These are phyloP conservation scores for Venturia nashicola DNA, from an alignment of 2,329 filamentous ascomycete genomes.

Conservation along the genomic window DNA sequence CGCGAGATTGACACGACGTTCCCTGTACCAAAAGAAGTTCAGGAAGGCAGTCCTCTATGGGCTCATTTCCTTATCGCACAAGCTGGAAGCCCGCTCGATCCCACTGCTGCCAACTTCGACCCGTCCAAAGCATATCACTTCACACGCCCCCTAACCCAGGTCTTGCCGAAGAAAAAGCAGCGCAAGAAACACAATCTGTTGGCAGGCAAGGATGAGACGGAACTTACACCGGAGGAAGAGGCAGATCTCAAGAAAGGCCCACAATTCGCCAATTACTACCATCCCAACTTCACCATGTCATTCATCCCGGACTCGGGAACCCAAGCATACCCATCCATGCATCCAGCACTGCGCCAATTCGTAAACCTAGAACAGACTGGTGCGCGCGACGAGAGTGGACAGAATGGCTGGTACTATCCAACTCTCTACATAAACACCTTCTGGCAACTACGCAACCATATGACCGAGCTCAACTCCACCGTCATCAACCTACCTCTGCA, in stretches of 20 bases:
- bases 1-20: slow-evolving; percentile 68
- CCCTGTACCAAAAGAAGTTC: slow-evolving; percentile 62
- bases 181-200: slow-evolving; percentile 81
- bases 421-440: slow-evolving; percentile 90
- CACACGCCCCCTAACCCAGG: slow-evolving; percentile 73
- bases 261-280: slow-evolving; percentile 77
- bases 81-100: slow-evolving; percentile 64
- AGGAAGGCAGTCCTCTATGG: slow-evolving; percentile 88
- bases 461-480: slow-evolving; percentile 84
- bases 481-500: slow-evolving; percentile 71
- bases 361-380: slow-evolving; percentile 68
- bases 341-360: slow-evolving; percentile 65
- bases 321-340: slow-evolving; percentile 51
- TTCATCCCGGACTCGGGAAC: slow-evolving; percentile 72
- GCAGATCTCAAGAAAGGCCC: slow-evolving; percentile 46
- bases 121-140: slow-evolving; percentile 70
- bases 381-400: slow-evolving; percentile 69
- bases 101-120: slow-evolving; percentile 59
- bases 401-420: slow-evolving; percentile 90
- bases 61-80: slow-evolving; percentile 86
- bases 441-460: slow-evolving; percentile 87
- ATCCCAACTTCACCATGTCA: slow-evolving; percentile 84
- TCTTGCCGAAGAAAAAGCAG: slow-evolving; percentile 81
- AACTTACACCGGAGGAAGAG: slow-evolving; percentile 39
- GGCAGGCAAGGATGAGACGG: slow-evolving; percentile 32